Percentiles rank a stretch among this genome's conserved stretches.
These are phyloP conservation scores for Camillea tinctor DNA, from an alignment of 2,329 filamentous ascomycete genomes.

Conservation along the genomic window DNA sequence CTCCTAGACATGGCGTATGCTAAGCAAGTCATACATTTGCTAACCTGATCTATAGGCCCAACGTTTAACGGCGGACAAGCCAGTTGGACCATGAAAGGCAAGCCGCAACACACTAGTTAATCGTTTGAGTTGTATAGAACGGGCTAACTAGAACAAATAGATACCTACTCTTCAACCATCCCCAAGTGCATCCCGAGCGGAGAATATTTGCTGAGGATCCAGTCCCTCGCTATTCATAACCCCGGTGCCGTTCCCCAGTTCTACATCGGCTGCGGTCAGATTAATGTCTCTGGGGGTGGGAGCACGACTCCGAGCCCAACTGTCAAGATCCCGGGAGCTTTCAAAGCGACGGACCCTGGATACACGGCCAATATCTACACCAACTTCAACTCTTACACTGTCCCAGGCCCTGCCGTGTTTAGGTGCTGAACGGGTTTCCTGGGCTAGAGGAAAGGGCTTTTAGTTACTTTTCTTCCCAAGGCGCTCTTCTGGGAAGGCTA, in stretches of 20 bases:
- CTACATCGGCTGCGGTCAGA: conserved; percentile 46
- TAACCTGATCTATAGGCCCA: conserved; percentile 24
- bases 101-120: neutral
- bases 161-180: conserved; percentile 41
- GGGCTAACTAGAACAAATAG: conserved; percentile 13
- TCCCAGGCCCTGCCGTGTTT: conserved; percentile 28
- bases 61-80: conserved; percentile 34
- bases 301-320: conserved; percentile 32
- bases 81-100: conserved; percentile 35
- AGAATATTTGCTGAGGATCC: conserved; percentile 59
- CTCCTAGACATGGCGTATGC: neutral
- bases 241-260: conserved; percentile 46
- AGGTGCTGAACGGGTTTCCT: conserved; percentile 16
- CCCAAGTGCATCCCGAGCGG: conserved; percentile 52
- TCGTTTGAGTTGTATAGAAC: too few relatives aligned
- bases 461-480: too few relatives aligned
- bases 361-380: conserved; percentile 34
- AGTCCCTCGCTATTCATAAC: conserved; percentile 61
- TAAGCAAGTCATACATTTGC: neutral
- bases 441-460: neutral
- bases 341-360: conserved; percentile 43
- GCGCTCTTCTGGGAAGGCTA: too few relatives aligned
- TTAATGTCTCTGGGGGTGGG: conserved; percentile 44
- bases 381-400: conserved; percentile 28
- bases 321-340: conserved; percentile 40